Evolutionary conservation across 129 eudicot genomes (phyloP), one percentile per base, ranked within the genome.

Genomic region (Arctium lappa): DNA sequence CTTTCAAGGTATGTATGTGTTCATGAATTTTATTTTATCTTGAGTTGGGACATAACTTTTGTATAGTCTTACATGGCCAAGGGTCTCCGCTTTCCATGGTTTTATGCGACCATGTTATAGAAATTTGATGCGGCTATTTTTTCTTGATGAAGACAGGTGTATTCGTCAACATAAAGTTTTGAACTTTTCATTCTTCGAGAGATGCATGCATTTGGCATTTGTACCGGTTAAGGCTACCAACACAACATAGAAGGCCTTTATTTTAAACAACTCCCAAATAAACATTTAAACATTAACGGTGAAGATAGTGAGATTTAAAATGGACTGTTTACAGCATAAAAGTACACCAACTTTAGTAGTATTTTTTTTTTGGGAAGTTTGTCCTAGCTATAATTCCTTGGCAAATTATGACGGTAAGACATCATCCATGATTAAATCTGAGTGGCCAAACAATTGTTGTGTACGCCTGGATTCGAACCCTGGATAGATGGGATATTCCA

Each of bases 1-100:
- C 80, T 95, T 95, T 79, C 97, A 95, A 85, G 98, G 98, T 95
- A 74, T 75, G 30, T 75, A 38, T 7, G 5, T 76, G 30, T 10
- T 62, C 39, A 73, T 73, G 33, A 63, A 39, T 8, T 66, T 33
- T 39, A 22, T 39, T 12, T 32, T 50, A 42, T 18, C 79, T 8
- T 11, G n/a, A 22, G 27, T 22, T 22, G 27, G 2, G 15, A 48
- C 0, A 50, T 50, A 50, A 2, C 62, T 50, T 15, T 15, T 56
- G 65, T 56, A 56, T 56, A 56, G 27, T 56, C 65, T 37, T 37
- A 37, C 76, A 22, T 22, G 27, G 27, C 27, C 27, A 36, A 72
- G 76, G n/a, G 76, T 72, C 53, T 38, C 50, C 12, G 4, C 63
- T 36, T 62, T 38, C 53, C 36, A 32, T 79, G 29, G 27, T 48